Evolutionary conservation across 345 rosid genomes (phyloP), one percentile per base, ranked within the genome.

Genomic region (Durio zibethinus): DNA sequence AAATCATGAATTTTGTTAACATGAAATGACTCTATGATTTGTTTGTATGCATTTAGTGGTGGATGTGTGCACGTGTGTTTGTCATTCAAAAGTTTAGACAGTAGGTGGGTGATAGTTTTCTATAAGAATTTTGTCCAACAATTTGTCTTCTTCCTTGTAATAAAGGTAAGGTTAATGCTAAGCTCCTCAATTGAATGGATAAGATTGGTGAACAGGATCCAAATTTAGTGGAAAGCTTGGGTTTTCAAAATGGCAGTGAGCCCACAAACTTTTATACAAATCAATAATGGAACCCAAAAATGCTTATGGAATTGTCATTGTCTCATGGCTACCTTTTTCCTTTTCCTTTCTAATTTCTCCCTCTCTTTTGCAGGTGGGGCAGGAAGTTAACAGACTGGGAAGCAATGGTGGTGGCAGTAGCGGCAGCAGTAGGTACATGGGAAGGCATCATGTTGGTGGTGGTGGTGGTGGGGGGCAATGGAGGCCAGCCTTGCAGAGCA

Each of bases 401-500:
- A 74, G 83, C 84, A 81, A 38, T 10, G 72, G 82, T 29, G 81
- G 80, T 48, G 21, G 83, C 77, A 79, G 70, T 16, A 53, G 82
- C 33, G 76, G 73, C 62, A 38, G 78, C 33, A 52, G 78, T 63
- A 79, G 84, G 73, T 74, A 73, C 33, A 75, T 70, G 42, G 71
- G 79, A 68, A 88, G 88, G 78, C 80, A 81, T 40, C 38, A 81
- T 60, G 79, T 80, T 10, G 82, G 76, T 14, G 79, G 81, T 10
- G 82, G 76, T 14, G 73, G 73, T 57, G 85, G 88, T 5, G 77
- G 86, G 7, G 83, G 90, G 21, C 92, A 86, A 50, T 94, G 98
- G 98, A 90, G 85, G 84, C 98, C 97, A 85, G 91, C 93, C 76
- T 87, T 92, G 59, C 91, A 88, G 74, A 94, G 91, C 90, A 94